Evolutionary conservation across 345 rosid species (phyloP).

Genomic region (Corymbia maculata): DNA sequence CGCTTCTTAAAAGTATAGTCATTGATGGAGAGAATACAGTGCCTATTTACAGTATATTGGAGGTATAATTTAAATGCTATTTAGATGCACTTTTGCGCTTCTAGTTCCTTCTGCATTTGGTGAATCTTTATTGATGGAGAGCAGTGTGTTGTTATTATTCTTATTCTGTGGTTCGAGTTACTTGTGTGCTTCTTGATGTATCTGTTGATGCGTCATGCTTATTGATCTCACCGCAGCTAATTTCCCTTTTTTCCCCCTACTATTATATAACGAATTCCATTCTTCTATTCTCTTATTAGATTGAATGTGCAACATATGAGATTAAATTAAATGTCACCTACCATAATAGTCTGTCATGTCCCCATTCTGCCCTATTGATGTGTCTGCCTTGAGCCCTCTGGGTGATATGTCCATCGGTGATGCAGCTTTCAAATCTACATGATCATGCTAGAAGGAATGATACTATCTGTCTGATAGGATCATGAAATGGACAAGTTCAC

Average conservation of each 20-base stretch:
- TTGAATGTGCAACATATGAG: neutral
- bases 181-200: neutral
- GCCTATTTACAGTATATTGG: slow-evolving; percentile 84
- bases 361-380: neutral
- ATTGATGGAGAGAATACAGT: slow-evolving; percentile 78
- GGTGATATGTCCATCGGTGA: neutral
- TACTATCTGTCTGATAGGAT: neutral
- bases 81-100: neutral
- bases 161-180: neutral
- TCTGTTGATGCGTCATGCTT: neutral
- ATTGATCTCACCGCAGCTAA: neutral
- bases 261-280: neutral
- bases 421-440: neutral
- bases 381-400: neutral
- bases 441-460: neutral
- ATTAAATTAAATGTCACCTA: neutral
- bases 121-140: neutral
- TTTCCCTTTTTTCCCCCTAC: neutral
- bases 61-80: slow-evolving; percentile 31
- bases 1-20: slow-evolving; percentile 80
- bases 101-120: neutral
- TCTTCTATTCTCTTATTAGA: neutral
- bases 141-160: neutral
- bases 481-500: neutral
- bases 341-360: neutral